Evolutionary conservation across 179 eudicot species (phyloP).

Genomic region (Carnegiea gigantea): DNA sequence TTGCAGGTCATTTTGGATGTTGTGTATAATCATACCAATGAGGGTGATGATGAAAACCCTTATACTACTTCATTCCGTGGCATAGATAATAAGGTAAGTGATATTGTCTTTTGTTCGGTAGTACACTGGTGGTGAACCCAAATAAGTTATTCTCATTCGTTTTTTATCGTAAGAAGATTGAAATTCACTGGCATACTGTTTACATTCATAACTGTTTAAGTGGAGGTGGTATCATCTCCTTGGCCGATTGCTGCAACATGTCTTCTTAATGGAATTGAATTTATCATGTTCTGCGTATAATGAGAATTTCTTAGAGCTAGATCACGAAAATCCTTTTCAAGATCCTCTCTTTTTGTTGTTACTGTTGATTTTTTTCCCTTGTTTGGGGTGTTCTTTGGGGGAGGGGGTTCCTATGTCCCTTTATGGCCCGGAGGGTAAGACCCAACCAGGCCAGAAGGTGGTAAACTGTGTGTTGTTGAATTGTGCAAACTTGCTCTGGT

Average conservation of each 20-base stretch:
- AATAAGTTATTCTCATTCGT: not conserved
- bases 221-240: not conserved
- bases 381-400: not conserved
- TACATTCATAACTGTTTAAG: not conserved
- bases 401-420: not conserved
- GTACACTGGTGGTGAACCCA: not conserved
- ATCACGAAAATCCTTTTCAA: not conserved
- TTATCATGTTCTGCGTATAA: not conserved
- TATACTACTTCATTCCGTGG: conserved; percentile 97
- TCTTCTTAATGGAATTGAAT: not conserved
- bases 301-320: not conserved
- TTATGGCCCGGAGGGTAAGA: no score
- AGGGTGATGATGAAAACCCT: conserved; percentile 90
- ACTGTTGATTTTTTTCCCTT: not conserved
- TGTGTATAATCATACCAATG: conserved; percentile 97
- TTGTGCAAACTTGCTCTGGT: not conserved
- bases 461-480: not conserved
- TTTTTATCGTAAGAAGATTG: not conserved
- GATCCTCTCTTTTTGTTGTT: not conserved
- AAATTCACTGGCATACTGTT: not conserved
- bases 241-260: not conserved
- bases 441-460: not conserved
- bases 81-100: conserved; percentile 89
- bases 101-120: conserved; percentile 7
- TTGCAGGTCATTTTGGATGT: conserved; percentile 97